A percentile compares a stretch with the other conserved stretches of the same genome.
phyloP scores from a whole-genome alignment of 148 eudicot genomes.

The Rhododendron ovatum region DNA sequence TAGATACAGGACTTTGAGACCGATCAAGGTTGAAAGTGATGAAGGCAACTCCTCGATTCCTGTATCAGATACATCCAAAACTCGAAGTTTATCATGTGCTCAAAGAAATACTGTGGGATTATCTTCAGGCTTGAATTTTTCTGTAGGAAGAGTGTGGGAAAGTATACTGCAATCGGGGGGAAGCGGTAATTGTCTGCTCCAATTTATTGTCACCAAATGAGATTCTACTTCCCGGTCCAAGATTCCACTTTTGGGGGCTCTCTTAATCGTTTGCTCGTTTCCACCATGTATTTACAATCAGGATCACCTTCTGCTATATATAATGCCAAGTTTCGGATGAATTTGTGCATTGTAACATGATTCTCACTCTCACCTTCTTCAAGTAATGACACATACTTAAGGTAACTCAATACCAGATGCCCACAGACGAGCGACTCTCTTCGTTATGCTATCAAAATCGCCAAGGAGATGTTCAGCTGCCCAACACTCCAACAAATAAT shows the following conservation, averaged over 20 bases:
- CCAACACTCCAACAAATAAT: slow-evolving; percentile 12
- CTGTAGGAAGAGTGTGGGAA: too few species aligned
- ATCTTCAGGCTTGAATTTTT: too few species aligned
- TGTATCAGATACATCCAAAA: slow-evolving; percentile 12
- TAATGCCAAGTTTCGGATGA: slow-evolving; percentile 10
- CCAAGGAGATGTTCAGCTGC: slow-evolving; percentile 3
- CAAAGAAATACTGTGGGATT: neutral
- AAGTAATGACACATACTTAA: slow-evolving; percentile 11
- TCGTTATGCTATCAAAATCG: too few species aligned
- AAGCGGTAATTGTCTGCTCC: too few species aligned
- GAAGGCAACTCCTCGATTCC: slow-evolving; percentile 9
- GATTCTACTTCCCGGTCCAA: too few species aligned
- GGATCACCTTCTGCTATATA: neutral
- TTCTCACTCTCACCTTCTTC: slow-evolving; percentile 9
- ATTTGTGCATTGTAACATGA: slow-evolving; percentile 16
- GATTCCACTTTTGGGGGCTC: too few species aligned
- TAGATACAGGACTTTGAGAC: too few species aligned
- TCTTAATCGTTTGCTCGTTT: neutral
- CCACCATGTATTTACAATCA: neutral
- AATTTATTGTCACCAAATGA: too few species aligned
- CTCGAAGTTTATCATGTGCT: slow-evolving; percentile 10
- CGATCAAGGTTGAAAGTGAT: neutral
- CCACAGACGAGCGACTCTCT: neutral
- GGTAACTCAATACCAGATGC: neutral
- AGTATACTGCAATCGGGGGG: too few species aligned